Evolutionary conservation across 225 moss, liverwort and hornwort genomes (phyloP).

Genomic region (Ulota crispa): DNA sequence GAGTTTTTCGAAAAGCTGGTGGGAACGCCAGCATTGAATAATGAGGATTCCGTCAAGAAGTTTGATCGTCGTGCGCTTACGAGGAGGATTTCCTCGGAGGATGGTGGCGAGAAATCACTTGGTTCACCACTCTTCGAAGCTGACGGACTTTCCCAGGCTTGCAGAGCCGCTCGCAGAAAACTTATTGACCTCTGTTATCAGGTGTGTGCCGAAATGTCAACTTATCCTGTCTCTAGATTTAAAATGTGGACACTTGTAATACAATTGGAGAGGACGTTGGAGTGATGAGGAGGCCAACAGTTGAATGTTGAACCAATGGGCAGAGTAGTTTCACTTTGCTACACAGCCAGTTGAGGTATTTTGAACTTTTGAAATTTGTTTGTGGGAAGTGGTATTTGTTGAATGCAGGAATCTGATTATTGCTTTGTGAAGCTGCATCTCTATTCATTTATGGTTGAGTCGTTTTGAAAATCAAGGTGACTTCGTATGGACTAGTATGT

Average conservation of each 20-base stretch:
- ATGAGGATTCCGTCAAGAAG: slow-evolving; percentile 47
- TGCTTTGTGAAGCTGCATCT: background rate
- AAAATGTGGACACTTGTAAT: background rate
- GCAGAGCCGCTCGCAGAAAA: slow-evolving; percentile 74
- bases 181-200: slow-evolving; percentile 79
- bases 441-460: background rate
- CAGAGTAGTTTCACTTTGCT: background rate
- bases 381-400: background rate
- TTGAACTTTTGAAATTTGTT: background rate
- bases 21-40: slow-evolving; percentile 50
- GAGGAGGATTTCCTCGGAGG: slow-evolving; percentile 27
- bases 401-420: background rate
- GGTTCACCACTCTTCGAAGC: slow-evolving; percentile 81
- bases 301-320: background rate
- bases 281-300: background rate
- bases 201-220: slow-evolving; percentile 35
- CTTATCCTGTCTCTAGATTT: background rate
- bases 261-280: background rate
- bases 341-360: slow-evolving; percentile 11
- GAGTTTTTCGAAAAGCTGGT: slow-evolving; percentile 80
- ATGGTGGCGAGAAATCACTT: slow-evolving; percentile 28
- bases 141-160: slow-evolving; percentile 62
- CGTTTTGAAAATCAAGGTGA: background rate
- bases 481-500: background rate
- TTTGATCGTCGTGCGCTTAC: slow-evolving; percentile 33